Conservation (phyloP, 805 yeast genomes). For the Barnettozyma sp. region DNA sequence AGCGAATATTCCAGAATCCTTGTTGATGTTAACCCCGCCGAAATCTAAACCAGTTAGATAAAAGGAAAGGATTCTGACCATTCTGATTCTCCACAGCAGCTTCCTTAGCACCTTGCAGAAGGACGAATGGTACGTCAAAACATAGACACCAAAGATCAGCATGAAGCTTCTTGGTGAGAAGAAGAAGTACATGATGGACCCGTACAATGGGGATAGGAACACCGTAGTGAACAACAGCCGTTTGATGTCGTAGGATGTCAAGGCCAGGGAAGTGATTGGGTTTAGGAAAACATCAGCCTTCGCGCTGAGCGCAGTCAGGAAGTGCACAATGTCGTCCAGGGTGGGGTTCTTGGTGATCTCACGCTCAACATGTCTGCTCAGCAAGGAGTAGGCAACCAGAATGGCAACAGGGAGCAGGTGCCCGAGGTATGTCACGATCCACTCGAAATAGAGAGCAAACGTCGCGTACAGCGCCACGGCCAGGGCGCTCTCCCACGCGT, state of each 20-base stretch:
- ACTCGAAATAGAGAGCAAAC: slow-evolving; percentile 69
- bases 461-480: slow-evolving; percentile 49
- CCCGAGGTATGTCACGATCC: slow-evolving; percentile 73
- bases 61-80: slow-evolving; percentile 64
- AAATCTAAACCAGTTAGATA: slow-evolving; percentile 86
- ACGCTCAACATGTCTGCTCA: slow-evolving; percentile 49
- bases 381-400: slow-evolving; percentile 51
- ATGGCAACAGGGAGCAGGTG: slow-evolving; percentile 64
- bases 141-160: slow-evolving; percentile 47
- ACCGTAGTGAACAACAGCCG: slow-evolving; percentile 78
- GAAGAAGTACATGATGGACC: slow-evolving; percentile 58
- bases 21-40: slow-evolving; percentile 36
- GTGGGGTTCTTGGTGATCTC: slow-evolving; percentile 67
- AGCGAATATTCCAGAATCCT: slow-evolving; percentile 36
- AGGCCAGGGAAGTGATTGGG: slow-evolving; percentile 71
- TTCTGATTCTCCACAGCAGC: slow-evolving; percentile 75
- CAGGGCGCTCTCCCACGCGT: slow-evolving; percentile 66
- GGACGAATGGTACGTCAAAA: slow-evolving; percentile 79
- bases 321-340: slow-evolving; percentile 76
- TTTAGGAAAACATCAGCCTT: slow-evolving; percentile 70
- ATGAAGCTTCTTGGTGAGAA: slow-evolving; percentile 65
- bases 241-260: slow-evolving; percentile 72
- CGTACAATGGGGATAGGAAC: slow-evolving; percentile 79
- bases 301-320: slow-evolving; percentile 65
- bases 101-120: slow-evolving; percentile 80